Evolutionary conservation across 2,329 filamentous ascomycete genomes (phyloP), one percentile per base, ranked within the genome.

Genomic region (Botrytis byssoidea): DNA sequence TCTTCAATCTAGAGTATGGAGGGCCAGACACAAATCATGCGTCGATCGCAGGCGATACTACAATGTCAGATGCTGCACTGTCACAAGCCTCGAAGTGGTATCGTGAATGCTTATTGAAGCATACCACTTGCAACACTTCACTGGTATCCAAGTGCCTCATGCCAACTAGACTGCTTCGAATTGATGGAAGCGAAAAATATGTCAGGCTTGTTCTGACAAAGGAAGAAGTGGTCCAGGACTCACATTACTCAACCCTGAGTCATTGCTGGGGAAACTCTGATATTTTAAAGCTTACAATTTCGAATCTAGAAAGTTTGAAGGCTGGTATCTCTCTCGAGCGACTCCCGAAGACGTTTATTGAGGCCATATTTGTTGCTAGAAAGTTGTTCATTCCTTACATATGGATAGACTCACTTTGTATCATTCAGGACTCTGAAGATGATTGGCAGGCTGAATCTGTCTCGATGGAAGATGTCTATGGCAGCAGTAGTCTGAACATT

Each of bases 361-460:
- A 70, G 20, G 67, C 67, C 8, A 44, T 70, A 29, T 25, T 25
- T n/a, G 40, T 60, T 3, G 25, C 51, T 35, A 70, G 67, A 32
- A 40, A 40, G 5, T n/a, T 67, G 2, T 29, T 32, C 22, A 55
- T 40, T 22, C 14, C 65, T 22, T 67, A 55, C 32, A n/a, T 55
- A 22, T 67, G 65, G 65, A 67, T 67, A 51, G 64, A 67, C 22
- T 67, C 64, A 29, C 32, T 72, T 7, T 73, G 71, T 48, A 73
- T 63, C n/a, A 16, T 70, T 6, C 71, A 73, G 14, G 51, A 73
- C 66, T 73, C 71, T 46, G 16, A 20, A 3, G n/a, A 32, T 25
- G 71, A 73, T 16, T 73, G 71, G 65, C 63, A 70, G 12, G 12
- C 22, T 8, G 71, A 73, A 42, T 68, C 48, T 22, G 42, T 20